Evolutionary conservation across 257 asterid species (phyloP).

Genomic region (Nicotiana tomentosiformis): DNA sequence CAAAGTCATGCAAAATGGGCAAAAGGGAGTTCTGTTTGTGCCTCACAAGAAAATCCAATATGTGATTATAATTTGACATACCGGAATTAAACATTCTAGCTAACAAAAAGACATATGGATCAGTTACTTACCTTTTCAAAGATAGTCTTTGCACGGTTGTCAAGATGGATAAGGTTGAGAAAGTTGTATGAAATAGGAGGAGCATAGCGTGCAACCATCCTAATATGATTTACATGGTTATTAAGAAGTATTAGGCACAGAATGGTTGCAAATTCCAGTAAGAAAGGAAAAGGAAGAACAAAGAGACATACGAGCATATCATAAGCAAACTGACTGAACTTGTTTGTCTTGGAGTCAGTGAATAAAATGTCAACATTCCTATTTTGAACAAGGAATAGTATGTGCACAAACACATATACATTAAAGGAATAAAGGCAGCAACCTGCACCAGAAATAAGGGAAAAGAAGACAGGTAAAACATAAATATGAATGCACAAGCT

Average conservation of each 20-base stretch:
- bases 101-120: background rate
- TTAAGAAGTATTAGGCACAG: slow-evolving; percentile 10
- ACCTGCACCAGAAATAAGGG: slow-evolving; percentile 39
- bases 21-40: background rate
- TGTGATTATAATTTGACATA: background rate
- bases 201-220: slow-evolving; percentile 89
- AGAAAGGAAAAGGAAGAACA: background rate
- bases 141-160: slow-evolving; percentile 45
- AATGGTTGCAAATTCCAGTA: background rate
- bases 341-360: slow-evolving; percentile 74
- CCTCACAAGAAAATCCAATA: background rate
- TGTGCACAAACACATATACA: slow-evolving; percentile 90
- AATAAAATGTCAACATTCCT: slow-evolving; percentile 80
- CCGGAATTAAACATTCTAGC: background rate
- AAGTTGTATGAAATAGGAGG: slow-evolving; percentile 79
- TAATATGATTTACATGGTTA: slow-evolving; percentile 12
- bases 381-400: slow-evolving; percentile 74
- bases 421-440: slow-evolving; percentile 61
- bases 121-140: slow-evolving; percentile 51
- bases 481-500: background rate
- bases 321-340: slow-evolving; percentile 86
- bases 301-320: slow-evolving; percentile 80
- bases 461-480: background rate
- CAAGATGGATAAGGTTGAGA: slow-evolving; percentile 67
- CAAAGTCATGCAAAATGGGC: background rate